phyloP scores from a whole-genome alignment of 1,284 basidiomycete genomes.

The Phylloporus gajari region DNA sequence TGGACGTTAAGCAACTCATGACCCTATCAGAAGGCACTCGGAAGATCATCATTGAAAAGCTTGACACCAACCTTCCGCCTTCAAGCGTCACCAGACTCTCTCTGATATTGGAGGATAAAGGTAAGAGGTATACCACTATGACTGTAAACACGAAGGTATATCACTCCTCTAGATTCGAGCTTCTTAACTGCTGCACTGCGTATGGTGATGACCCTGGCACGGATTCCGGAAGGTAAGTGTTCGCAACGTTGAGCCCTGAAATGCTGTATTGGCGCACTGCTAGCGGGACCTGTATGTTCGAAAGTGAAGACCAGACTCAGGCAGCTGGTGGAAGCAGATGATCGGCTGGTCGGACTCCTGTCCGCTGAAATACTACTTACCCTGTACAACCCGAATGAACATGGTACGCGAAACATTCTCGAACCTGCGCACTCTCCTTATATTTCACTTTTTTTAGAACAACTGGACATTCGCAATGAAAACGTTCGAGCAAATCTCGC shows the following conservation, averaged over 20 bases:
- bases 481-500: constrained; percentile 30
- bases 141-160: neutral
- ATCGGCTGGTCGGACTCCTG: constrained; percentile 28
- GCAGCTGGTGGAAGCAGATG: constrained; percentile 24
- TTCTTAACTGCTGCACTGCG: constrained; percentile 25
- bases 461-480: constrained; percentile 8
- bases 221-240: constrained; percentile 21
- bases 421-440: neutral
- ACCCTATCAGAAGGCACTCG: constrained; percentile 21
- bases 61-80: constrained; percentile 1
- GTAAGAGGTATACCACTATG: constrained; percentile 11
- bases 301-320: constrained; percentile 17
- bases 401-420: constrained; percentile 5
- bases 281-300: constrained; percentile 15
- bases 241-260: too few relatives aligned
- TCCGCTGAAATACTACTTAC: constrained; percentile 32
- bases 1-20: neutral
- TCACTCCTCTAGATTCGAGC: constrained; percentile 16
- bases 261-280: neutral
- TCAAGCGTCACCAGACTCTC: constrained; percentile 19
- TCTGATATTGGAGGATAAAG: constrained; percentile 20
- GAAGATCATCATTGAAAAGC: constrained; percentile 14
- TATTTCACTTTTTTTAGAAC: constrained; percentile 8
- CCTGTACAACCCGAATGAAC: constrained; percentile 15
- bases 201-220: constrained; percentile 13